These are phyloP conservation scores for Sarocladium oryzae DNA, from an alignment of 2,329 filamentous ascomycete species.

Conservation along the genomic window DNA sequence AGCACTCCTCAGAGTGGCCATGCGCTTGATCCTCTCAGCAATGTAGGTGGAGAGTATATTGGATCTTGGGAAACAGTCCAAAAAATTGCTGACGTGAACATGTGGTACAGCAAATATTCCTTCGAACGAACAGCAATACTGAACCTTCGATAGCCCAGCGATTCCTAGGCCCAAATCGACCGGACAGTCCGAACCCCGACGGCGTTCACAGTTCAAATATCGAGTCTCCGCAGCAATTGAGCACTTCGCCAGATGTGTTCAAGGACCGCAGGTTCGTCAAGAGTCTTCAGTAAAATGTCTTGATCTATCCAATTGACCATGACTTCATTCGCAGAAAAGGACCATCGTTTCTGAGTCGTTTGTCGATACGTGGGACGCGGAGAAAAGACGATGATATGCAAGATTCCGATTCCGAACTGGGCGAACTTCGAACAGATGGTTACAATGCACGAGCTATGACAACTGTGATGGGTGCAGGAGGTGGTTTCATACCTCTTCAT, in stretches of 20 bases:
- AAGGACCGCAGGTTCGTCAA: slow-evolving; percentile 59
- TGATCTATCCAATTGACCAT: background rate
- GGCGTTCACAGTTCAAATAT: slow-evolving; percentile 31
- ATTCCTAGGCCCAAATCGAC: slow-evolving; percentile 43
- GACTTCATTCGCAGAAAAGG: slow-evolving; percentile 57
- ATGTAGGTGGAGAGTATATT: slow-evolving; percentile 19
- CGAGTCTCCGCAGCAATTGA: slow-evolving; percentile 33
- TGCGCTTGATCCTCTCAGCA: slow-evolving; percentile 32
- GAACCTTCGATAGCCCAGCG: slow-evolving; percentile 46
- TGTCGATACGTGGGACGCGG: slow-evolving; percentile 64
- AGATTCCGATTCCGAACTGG: slow-evolving; percentile 65
- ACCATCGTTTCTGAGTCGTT: slow-evolving; percentile 80
- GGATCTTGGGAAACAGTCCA: background rate
- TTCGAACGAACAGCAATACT: slow-evolving; percentile 29
- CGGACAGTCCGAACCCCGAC: slow-evolving; percentile 45
- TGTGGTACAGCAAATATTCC: slow-evolving; percentile 29
- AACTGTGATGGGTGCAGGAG: slow-evolving; percentile 59
- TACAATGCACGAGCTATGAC: slow-evolving; percentile 79
- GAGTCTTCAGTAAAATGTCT: background rate
- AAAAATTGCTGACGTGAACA: background rate
- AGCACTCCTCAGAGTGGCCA: slow-evolving; percentile 19
- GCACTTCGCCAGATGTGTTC: slow-evolving; percentile 34
- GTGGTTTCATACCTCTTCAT: slow-evolving; percentile 75
- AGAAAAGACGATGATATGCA: slow-evolving; percentile 59
- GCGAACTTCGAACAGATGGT: slow-evolving; percentile 65